phyloP scores from a whole-genome alignment of 208 protist genomes.

The Trypanosoma melophagium region DNA sequence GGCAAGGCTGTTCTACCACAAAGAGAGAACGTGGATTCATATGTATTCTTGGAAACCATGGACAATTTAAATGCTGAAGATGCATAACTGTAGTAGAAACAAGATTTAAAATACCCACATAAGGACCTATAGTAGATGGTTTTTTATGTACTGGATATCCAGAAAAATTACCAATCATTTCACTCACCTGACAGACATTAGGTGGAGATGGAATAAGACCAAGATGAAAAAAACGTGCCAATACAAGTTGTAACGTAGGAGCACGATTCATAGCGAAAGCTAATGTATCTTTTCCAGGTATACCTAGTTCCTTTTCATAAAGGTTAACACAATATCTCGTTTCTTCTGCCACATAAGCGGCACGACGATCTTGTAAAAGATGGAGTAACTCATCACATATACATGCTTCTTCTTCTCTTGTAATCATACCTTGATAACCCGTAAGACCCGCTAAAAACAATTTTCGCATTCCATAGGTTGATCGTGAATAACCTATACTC shows the following conservation, averaged over 20 bases:
- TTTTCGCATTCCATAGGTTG: slow-evolving; percentile 81
- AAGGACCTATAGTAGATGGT: slow-evolving; percentile 74
- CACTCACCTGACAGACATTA: slow-evolving; percentile 88
- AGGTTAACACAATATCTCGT: slow-evolving; percentile 89
- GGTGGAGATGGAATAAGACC: slow-evolving; percentile 79
- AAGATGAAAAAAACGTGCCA: slow-evolving; percentile 76
- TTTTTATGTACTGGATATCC: slow-evolving; percentile 88
- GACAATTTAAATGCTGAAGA: slow-evolving; percentile 75
- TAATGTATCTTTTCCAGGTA: slow-evolving; percentile 81
- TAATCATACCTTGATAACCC: slow-evolving; percentile 84
- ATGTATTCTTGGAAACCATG: slow-evolving; percentile 86
- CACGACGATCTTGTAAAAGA: slow-evolving; percentile 63
- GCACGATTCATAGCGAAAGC: slow-evolving; percentile 70
- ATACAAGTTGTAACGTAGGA: slow-evolving; percentile 68
- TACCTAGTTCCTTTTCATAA: slow-evolving; percentile 79
- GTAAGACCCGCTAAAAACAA: slow-evolving; percentile 74
- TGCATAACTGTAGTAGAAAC: slow-evolving; percentile 81
- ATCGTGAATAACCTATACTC: slow-evolving; percentile 72
- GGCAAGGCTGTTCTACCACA: slow-evolving; percentile 77
- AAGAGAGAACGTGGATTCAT: slow-evolving; percentile 78
- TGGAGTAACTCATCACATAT: slow-evolving; percentile 80
- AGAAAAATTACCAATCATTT: slow-evolving; percentile 89
- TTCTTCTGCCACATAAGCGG: slow-evolving; percentile 87
- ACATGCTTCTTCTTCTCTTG: slow-evolving; percentile 64
- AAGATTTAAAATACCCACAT: slow-evolving; percentile 86